Evolutionary conservation across 352 stramenopile species (phyloP), one percentile per base, ranked within the genome.

Genomic region (Phytophthora boehmeriae): DNA sequence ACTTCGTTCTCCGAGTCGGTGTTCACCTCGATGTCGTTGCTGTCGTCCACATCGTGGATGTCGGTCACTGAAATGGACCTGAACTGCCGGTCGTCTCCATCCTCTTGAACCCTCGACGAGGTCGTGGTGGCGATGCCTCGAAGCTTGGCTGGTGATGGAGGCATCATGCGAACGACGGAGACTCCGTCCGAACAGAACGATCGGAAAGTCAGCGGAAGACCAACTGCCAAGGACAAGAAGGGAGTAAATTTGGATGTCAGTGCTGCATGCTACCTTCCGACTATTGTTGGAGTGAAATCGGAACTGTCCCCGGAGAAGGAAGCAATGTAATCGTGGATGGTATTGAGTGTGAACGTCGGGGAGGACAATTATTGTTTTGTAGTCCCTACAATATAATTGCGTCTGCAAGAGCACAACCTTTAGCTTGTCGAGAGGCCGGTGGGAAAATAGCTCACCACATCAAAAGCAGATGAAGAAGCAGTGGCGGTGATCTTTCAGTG

Each of bases 61-160:
- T 71, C 66, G 34, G 49, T 74, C 20, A 64, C 66, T n/a, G 59
- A 73, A 46, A 73, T 70, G 43, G 59, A 62, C 6, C 59, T 20
- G 44, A 69, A 66, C 13, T 65, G 53, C 5, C 39, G 42, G 10
- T 44, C 38, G 3, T 44, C 46, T 1, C 47, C 25, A 17, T 64
- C 59, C 36, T 67, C 43, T 10, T 32, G 16, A 11, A 60, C 58
- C 1, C 63, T 52, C 16, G 54, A 65, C 16, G 58, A 58, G 8
- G 48, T 60, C 41, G 59, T 48, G 13, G 45, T 63, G 3, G 57
- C 34, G 2, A 9, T n/a, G 56, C 58, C 52, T 57, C 51, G 64
- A 56, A 68, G 64, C 20, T 72, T 72, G 36, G 47, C 62, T n/a
- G 64, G 64, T 52, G 64, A 72, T 41, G 52, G 43, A 19, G 53